Evolutionary conservation across 2,329 filamentous ascomycete genomes (phyloP).

Genomic region (Fusarium sp.): DNA sequence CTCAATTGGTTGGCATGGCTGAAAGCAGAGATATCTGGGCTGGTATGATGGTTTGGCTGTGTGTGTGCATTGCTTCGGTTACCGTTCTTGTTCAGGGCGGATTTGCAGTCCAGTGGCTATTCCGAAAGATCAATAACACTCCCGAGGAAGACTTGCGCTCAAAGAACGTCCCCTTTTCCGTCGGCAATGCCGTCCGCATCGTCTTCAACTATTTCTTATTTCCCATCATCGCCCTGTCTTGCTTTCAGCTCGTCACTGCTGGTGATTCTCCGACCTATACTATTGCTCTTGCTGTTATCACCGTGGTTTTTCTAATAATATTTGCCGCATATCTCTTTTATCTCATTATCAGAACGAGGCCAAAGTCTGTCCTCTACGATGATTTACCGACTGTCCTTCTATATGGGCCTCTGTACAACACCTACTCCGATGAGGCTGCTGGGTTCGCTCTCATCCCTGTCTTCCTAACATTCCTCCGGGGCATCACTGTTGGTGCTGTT

Average conservation of each 20-base stretch:
- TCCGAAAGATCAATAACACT: constrained; percentile 76
- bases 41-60: constrained; percentile 91
- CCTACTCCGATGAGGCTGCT: constrained; percentile 92
- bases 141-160: constrained; percentile 88
- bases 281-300: constrained; percentile 79
- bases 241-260: constrained; percentile 90
- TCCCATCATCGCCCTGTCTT: constrained; percentile 85
- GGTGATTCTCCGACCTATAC: constrained; percentile 74
- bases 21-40: constrained; percentile 87
- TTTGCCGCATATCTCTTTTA: constrained; percentile 84
- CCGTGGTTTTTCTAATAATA: constrained; percentile 77
- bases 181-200: constrained; percentile 84
- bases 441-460: constrained; percentile 91
- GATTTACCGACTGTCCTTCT: constrained; percentile 89
- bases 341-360: constrained; percentile 83
- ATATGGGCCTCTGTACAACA: constrained; percentile 97
- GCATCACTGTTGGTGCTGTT: constrained; percentile 90
- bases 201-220: constrained; percentile 94
- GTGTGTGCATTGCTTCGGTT: constrained; percentile 78
- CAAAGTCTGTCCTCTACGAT: constrained; percentile 90
- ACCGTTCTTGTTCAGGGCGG: constrained; percentile 79
- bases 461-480: constrained; percentile 84
- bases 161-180: constrained; percentile 90
- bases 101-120: constrained; percentile 82
- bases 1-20: constrained; percentile 85